These are phyloP conservation scores for Podospora comata DNA, from an alignment of 495 filamentous ascomycete species.

Conservation along the genomic window DNA sequence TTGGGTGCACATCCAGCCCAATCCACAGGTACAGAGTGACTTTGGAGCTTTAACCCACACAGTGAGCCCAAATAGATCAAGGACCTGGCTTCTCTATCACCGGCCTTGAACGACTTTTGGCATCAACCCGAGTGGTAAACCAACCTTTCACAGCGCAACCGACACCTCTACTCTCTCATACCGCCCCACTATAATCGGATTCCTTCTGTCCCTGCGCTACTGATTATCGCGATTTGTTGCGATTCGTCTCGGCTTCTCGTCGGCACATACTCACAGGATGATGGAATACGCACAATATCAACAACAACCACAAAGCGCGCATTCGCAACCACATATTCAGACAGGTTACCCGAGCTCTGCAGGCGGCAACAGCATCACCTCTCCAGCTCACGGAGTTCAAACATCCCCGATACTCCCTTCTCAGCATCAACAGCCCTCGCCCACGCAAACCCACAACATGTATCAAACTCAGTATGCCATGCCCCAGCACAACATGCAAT, in stretches of 20 bases:
- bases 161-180: constrained; percentile 21
- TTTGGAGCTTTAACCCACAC: constrained; percentile 39
- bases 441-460: constrained; percentile 54
- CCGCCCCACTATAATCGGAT: constrained; percentile 15
- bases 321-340: constrained; percentile 44
- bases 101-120: constrained; percentile 20
- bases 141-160: constrained; percentile 14
- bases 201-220: constrained; percentile 5
- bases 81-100: constrained; percentile 31
- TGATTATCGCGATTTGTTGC: constrained; percentile 21
- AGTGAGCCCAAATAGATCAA: constrained; percentile 38
- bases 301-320: constrained; percentile 56
- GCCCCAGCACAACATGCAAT: constrained; percentile 56
- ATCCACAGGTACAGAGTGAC: constrained; percentile 49
- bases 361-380: constrained; percentile 59
- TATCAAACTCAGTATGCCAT: constrained; percentile 60
- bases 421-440: constrained; percentile 52
- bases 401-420: constrained; percentile 63
- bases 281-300: constrained; percentile 71
- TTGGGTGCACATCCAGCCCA: constrained; percentile 52
- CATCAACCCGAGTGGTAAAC: constrained; percentile 24
- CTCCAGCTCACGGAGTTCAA: constrained; percentile 55
- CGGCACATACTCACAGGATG: constrained; percentile 42
- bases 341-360: constrained; percentile 51
- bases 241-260: constrained; percentile 22